Conservation (phyloP, 148 eudicot genomes). For the Diospyros kaki region DNA sequence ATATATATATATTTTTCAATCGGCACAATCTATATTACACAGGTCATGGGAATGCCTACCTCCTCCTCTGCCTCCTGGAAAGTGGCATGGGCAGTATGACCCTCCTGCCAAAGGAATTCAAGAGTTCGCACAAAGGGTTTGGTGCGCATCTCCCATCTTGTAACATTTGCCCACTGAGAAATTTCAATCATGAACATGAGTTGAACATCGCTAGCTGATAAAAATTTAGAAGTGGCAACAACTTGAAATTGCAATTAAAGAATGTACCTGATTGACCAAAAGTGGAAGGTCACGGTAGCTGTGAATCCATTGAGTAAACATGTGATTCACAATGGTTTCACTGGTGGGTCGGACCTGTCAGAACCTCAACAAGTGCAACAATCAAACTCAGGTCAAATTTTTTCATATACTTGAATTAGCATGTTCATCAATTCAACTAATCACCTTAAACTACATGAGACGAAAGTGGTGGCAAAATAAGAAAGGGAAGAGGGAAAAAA, state of each 20-base stretch:
- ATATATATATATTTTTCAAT: too few relatives aligned
- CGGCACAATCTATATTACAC: too few relatives aligned
- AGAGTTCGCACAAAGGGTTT: conserved; percentile 98
- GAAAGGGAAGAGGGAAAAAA: background rate
- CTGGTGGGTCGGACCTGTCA: conserved; percentile 99
- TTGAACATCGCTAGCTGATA: conserved; percentile 8
- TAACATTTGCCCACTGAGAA: conserved; percentile 95
- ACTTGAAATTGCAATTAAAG: background rate
- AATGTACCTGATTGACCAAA: conserved; percentile 87
- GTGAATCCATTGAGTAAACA: conserved; percentile 99
- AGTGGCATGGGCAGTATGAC: conserved; percentile 97
- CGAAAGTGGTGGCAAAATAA: background rate
- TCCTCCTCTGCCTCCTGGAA: conserved; percentile 94
- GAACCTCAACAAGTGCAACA: conserved; percentile 89
- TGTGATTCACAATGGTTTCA: conserved; percentile 98
- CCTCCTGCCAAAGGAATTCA: conserved; percentile 99
- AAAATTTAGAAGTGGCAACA: background rate
- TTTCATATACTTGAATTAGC: conserved; percentile 11
- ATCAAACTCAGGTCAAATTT: conserved; percentile 62
- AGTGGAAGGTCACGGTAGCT: conserved; percentile 99
- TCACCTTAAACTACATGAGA: background rate
- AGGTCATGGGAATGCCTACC: conserved; percentile 31
- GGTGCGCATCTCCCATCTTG: conserved; percentile 99
- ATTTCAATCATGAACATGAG: background rate
- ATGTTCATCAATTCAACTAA: background rate